Percentiles rank a stretch among this genome's conserved stretches.
These are phyloP conservation scores for Colletotrichum phormii DNA, from an alignment of 2,329 filamentous ascomycete genomes.

Conservation along the genomic window DNA sequence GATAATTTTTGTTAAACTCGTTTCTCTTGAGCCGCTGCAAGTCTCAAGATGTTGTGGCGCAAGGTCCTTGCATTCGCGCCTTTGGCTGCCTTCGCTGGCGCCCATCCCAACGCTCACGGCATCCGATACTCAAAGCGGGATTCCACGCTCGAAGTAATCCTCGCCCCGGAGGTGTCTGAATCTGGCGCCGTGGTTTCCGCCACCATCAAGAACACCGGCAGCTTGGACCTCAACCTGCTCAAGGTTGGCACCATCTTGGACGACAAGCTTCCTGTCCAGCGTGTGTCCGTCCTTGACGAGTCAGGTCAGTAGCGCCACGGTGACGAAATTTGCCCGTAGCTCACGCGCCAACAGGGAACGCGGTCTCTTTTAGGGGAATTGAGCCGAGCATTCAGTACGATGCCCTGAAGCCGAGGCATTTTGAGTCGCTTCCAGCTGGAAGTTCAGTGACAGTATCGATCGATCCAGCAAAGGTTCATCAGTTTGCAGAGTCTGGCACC, in stretches of 20 bases:
- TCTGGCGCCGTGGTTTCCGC: neutral
- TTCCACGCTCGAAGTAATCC: neutral
- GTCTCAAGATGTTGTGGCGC: neutral
- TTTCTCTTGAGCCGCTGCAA: neutral
- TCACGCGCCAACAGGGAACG: neutral
- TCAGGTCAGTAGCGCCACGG: neutral
- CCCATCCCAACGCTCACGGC: neutral
- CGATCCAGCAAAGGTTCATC: slow-evolving; percentile 35
- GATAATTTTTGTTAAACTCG: neutral
- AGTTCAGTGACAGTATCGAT: slow-evolving; percentile 34
- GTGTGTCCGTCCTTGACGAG: neutral
- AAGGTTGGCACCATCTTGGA: slow-evolving; percentile 41
- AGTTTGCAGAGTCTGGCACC: slow-evolving; percentile 36
- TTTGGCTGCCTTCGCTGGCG: neutral
- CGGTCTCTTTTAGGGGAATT: slow-evolving; percentile 37
- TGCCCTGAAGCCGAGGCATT: slow-evolving; percentile 36
- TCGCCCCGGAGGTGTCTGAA: neutral
- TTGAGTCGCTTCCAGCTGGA: slow-evolving; percentile 10
- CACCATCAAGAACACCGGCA: neutral
- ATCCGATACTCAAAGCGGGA: neutral
- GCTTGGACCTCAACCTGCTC: slow-evolving; percentile 39
- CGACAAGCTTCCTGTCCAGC: slow-evolving; percentile 14
- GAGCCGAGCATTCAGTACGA: slow-evolving; percentile 37
- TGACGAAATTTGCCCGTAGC: no score
- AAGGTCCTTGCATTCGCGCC: neutral